Evolutionary conservation across 306 rosid species (phyloP).

Genomic region (Glycine latifolia): DNA sequence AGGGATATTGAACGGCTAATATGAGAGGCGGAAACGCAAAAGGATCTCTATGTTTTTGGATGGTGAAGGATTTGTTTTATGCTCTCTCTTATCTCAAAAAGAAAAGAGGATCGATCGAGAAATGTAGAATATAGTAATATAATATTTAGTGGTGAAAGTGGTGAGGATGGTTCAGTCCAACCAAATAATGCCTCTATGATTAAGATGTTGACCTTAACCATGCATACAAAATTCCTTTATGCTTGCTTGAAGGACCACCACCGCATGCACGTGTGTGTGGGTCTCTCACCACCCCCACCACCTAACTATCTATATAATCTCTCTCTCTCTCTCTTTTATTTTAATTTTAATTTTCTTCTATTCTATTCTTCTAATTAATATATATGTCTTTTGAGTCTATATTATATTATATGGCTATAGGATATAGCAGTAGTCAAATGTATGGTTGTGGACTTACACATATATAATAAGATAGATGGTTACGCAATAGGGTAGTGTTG

Average conservation of each 20-base stretch:
- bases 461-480: background rate
- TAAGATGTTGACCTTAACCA: constrained; percentile 76
- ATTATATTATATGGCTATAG: background rate
- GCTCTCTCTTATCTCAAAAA: constrained; percentile 45
- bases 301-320: background rate
- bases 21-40: constrained; percentile 41
- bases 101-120: background rate
- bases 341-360: background rate
- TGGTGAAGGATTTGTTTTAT: constrained; percentile 69
- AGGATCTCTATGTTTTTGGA: constrained; percentile 49
- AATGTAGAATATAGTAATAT: constrained; percentile 11
- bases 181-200: constrained; percentile 76
- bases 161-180: constrained; percentile 56
- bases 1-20: constrained; percentile 53
- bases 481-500: background rate
- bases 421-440: constrained; percentile 30
- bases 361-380: background rate
- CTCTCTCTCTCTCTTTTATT: background rate
- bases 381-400: background rate
- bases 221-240: constrained; percentile 71
- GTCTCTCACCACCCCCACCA: constrained; percentile 54
- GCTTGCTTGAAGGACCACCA: constrained; percentile 68
- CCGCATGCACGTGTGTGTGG: constrained; percentile 81
- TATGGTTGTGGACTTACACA: constrained; percentile 15
- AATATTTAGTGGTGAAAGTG: constrained; percentile 54